Base-by-base conservation (phyloP, 2,329 filamentous ascomycete genomes). In the Penicillium sp. region DNA sequence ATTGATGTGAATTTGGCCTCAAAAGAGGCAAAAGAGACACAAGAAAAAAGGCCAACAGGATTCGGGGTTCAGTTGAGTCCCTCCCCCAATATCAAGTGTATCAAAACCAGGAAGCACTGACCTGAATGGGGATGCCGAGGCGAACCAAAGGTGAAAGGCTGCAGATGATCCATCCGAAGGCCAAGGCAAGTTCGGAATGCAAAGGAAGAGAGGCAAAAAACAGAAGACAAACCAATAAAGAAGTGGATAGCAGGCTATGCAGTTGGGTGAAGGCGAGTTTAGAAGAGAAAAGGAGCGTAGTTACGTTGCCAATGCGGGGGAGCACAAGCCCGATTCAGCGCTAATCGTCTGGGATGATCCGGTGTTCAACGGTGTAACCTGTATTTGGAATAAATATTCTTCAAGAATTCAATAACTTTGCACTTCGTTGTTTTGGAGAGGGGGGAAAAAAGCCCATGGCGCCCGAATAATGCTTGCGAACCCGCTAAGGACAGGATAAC, bases 91-190 rank as follows among this genome's bases (percentile, higher is more conserved):
- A 29, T 32, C 7, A 32, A 13, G 17, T 44, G 32, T 49, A 32
- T 39, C 28, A 26, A 42, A 26, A 28, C 32, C 3, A 40, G 17
- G 19, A 47, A 58, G 52, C 46, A 63, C 61, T 39, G 59, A 64
- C 61, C 61, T 62, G 57, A 57, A 58, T 49, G 48, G 48, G 57
- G 53, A 59, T 51, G 44, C 45, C 49, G 51, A 57, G 40, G 34
- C 31, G 53, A 48, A 45, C 45, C 47, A 21, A 53, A 55, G 39
- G 49, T 46, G 33, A 52, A 54, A 15, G 55, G 48, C 51, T 60
- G 57, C 49, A 54, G 56, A 50, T 59, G 52, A 54, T 60, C 58
- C 58, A 60, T 61, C 57, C 57, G 51, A 51, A 54, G 54, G 52
- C 51, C 54, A 55, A 51, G 42, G 38, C 34, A 46, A 28, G 34